These are phyloP conservation scores for Neonectria sp. DNA, from an alignment of 2,329 filamentous ascomycete species.

Conservation along the genomic window DNA sequence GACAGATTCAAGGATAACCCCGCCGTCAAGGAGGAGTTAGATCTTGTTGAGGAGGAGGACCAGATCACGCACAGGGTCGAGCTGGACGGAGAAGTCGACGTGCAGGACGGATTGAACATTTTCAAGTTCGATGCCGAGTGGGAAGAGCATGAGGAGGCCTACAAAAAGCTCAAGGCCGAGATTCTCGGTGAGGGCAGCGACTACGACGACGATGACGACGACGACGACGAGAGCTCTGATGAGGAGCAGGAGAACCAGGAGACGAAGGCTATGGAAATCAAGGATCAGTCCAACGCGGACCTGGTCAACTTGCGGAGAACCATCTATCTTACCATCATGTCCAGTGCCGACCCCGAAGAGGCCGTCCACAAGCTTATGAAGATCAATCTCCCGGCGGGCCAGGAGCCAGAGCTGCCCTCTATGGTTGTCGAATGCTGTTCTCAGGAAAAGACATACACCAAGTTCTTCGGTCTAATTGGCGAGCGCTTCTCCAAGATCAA, in stretches of 20 bases:
- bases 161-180: constrained; percentile 91
- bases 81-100: constrained; percentile 86
- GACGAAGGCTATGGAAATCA: constrained; percentile 91
- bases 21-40: constrained; percentile 90
- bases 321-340: constrained; percentile 98
- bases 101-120: constrained; percentile 91
- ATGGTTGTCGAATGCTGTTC: constrained; percentile 99
- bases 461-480: constrained; percentile 95
- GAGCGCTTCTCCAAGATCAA: constrained; percentile 98
- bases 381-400: constrained; percentile 87
- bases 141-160: constrained; percentile 92
- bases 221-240: constrained; percentile 76
- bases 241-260: constrained; percentile 82
- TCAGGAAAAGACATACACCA: constrained; percentile 96
- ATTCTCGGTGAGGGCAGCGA: constrained; percentile 96
- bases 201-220: constrained; percentile 78
- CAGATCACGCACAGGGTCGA: constrained; percentile 93
- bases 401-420: constrained; percentile 91
- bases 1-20: constrained; percentile 97
- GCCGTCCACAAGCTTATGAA: constrained; percentile 97
- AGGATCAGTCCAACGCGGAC: constrained; percentile 97
- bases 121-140: constrained; percentile 95
- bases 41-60: constrained; percentile 97
- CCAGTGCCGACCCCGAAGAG: constrained; percentile 95
- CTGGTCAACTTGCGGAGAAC: constrained; percentile 93